Evolutionary conservation across 2,329 filamentous ascomycete genomes (phyloP).

Genomic region (Aspergillus puulaauensis): DNA sequence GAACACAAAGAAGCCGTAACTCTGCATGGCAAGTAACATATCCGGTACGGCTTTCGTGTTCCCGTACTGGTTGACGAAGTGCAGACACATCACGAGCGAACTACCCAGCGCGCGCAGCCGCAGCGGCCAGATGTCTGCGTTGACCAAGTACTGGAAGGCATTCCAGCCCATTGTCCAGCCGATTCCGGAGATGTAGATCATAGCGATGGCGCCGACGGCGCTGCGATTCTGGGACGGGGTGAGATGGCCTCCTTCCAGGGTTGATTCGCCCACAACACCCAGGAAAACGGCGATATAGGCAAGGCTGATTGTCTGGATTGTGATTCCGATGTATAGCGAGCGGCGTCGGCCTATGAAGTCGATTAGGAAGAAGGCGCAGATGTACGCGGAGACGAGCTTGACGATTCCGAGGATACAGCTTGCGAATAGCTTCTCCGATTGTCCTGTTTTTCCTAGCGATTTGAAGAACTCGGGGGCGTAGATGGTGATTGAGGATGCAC

Average conservation of each 20-base stretch:
- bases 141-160: conserved; percentile 74
- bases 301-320: conserved; percentile 61
- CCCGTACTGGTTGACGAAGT: conserved; percentile 77
- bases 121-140: conserved; percentile 74
- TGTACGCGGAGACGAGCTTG: conserved; percentile 66
- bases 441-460: conserved; percentile 68
- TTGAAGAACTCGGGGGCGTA: conserved; percentile 74
- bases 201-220: conserved; percentile 64
- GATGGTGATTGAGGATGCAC: conserved; percentile 71
- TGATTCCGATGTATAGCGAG: conserved; percentile 61
- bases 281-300: conserved; percentile 63
- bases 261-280: conserved; percentile 57
- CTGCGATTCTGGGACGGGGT: conserved; percentile 52
- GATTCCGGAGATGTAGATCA: conserved; percentile 69
- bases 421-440: conserved; percentile 67
- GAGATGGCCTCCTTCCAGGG: conserved; percentile 51
- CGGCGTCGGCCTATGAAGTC: conserved; percentile 75
- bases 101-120: conserved; percentile 70
- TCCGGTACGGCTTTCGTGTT: conserved; percentile 72
- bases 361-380: conserved; percentile 75
- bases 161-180: conserved; percentile 75
- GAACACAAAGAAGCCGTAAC: conserved; percentile 76
- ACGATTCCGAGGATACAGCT: conserved; percentile 75
- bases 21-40: conserved; percentile 61
- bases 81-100: conserved; percentile 72